phyloP scores from a whole-genome alignment of 2,329 filamentous ascomycete genomes.

The Paramyrothecium sp. region DNA sequence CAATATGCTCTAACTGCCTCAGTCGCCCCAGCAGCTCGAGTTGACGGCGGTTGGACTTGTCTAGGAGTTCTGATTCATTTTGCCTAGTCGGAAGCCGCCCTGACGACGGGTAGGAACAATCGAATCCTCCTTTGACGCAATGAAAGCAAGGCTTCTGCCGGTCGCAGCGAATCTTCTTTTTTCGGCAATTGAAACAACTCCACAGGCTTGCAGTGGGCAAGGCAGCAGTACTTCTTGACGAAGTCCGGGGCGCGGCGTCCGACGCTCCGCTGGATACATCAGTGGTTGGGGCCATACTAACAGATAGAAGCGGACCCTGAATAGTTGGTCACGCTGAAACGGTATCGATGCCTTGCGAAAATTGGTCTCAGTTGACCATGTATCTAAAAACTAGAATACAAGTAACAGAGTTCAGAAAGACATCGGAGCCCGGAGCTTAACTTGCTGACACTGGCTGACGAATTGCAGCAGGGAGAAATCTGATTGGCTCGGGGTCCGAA shows the following conservation, averaged over 20 bases:
- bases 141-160: constrained; percentile 25
- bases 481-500: background rate
- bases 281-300: too few species aligned
- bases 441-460: too few species aligned
- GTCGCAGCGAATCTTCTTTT: constrained; percentile 28
- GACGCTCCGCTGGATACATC: background rate
- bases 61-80: constrained; percentile 14
- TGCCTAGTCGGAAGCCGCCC: constrained; percentile 24
- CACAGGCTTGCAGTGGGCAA: constrained; percentile 12
- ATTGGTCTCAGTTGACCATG: too few species aligned
- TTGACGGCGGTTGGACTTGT: constrained; percentile 19
- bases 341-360: too few species aligned
- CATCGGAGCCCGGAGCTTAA: too few species aligned
- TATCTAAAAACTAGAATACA: too few species aligned
- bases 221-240: background rate
- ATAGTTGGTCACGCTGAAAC: too few species aligned
- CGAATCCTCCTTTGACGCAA: constrained; percentile 20
- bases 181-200: constrained; percentile 29
- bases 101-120: constrained; percentile 28
- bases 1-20: constrained; percentile 24
- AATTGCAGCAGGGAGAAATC: background rate
- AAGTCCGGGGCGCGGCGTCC: background rate
- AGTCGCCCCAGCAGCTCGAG: constrained; percentile 24
- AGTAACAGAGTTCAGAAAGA: too few species aligned
- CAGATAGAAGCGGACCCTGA: too few species aligned